Conservation (phyloP, 768 basidiomycete species). For the Tylopilus rubrobrunneus region DNA sequence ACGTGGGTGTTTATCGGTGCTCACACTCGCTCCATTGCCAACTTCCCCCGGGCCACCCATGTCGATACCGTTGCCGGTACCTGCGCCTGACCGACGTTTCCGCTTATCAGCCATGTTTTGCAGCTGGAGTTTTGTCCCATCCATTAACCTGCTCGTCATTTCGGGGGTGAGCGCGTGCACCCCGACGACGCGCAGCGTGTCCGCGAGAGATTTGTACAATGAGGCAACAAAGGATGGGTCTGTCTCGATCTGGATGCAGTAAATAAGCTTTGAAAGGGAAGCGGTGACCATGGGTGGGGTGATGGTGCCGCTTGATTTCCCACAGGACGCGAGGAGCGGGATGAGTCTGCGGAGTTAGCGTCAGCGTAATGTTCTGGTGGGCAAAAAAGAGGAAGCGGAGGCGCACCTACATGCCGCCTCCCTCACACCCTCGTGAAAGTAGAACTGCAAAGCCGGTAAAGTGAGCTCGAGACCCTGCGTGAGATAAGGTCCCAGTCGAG, state of each 20-base stretch:
- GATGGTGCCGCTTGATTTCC: slow-evolving; percentile 60
- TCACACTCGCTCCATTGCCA: background rate
- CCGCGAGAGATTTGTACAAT: slow-evolving; percentile 66
- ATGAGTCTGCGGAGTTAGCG: slow-evolving; percentile 46
- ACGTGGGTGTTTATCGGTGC: background rate
- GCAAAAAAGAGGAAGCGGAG: background rate
- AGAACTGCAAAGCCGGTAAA: slow-evolving; percentile 66
- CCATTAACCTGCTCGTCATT: slow-evolving; percentile 51
- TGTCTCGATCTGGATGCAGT: slow-evolving; percentile 59
- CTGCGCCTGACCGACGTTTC: slow-evolving; percentile 42
- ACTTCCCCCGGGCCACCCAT: slow-evolving; percentile 1
- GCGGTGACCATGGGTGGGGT: slow-evolving; percentile 67
- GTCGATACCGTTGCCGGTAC: slow-evolving; percentile 13
- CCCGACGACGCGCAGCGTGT: slow-evolving; percentile 57
- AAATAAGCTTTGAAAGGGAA: slow-evolving; percentile 62
- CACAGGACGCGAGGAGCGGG: slow-evolving; percentile 66
- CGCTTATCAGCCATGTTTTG: slow-evolving; percentile 65
- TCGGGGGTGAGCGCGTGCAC: slow-evolving; percentile 51
- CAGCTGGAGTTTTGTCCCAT: slow-evolving; percentile 70
- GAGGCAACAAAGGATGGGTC: slow-evolving; percentile 78
- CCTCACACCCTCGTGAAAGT: slow-evolving; percentile 81
- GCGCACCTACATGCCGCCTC: slow-evolving; percentile 72
- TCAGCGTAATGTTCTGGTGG: background rate
- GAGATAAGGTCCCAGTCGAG: slow-evolving; percentile 69
- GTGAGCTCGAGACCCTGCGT: slow-evolving; percentile 68